A percentile compares a stretch with the other conserved stretches of the same genome.
phyloP scores from a whole-genome alignment of 2,329 filamentous ascomycete genomes.

The Talaromyces sp. region DNA sequence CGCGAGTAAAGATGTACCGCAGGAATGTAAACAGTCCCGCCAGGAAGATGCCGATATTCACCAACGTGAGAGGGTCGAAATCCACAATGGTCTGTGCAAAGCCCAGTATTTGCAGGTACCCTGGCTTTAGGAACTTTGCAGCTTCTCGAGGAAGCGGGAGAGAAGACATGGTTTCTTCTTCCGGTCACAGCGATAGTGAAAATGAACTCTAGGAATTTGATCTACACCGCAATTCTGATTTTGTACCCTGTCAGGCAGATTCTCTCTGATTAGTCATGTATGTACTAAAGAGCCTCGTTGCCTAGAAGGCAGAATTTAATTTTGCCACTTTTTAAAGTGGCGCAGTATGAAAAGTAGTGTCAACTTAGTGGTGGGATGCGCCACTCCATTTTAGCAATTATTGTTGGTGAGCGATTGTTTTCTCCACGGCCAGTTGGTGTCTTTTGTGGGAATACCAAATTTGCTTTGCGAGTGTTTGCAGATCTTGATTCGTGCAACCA shows the following conservation, averaged over 20 bases:
- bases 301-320: neutral
- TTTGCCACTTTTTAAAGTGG: neutral
- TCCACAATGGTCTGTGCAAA: slow-evolving; percentile 7
- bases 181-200: neutral
- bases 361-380: neutral
- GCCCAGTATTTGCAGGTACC: slow-evolving; percentile 2
- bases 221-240: neutral
- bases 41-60: slow-evolving; percentile 10
- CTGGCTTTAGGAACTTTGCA: slow-evolving; percentile 7
- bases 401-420: too few relatives aligned
- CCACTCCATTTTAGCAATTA: neutral
- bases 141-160: slow-evolving; percentile 9
- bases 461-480: too few relatives aligned
- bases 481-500: too few relatives aligned
- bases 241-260: neutral
- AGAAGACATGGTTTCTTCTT: neutral
- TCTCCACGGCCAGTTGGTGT: too few relatives aligned
- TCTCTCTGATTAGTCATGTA: neutral
- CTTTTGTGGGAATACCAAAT: too few relatives aligned
- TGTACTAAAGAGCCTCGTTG: neutral
- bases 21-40: slow-evolving; percentile 12
- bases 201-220: neutral
- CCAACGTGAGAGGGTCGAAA: slow-evolving; percentile 10
- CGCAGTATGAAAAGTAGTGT: neutral
- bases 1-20: slow-evolving; percentile 9